Conservation (phyloP, 345 rosid species). For the Erysimum cheiranthoides region DNA sequence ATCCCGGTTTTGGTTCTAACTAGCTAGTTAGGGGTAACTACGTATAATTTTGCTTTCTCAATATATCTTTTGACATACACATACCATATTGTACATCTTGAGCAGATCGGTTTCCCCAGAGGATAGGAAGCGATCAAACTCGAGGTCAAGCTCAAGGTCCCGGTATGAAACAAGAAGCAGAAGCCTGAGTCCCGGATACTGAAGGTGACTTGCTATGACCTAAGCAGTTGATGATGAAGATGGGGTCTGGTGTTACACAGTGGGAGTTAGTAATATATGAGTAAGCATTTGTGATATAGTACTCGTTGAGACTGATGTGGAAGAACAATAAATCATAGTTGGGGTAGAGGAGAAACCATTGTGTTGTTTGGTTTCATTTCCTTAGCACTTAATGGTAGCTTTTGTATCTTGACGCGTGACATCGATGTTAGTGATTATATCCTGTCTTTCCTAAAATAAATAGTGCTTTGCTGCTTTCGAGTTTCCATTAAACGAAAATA, state of each 20-base stretch:
- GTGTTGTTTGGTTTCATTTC: slow-evolving; percentile 3
- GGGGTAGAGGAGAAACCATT: neutral
- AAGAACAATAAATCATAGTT: slow-evolving; percentile 8
- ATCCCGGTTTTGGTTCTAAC: neutral
- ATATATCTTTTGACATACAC: neutral
- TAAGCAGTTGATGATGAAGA: slow-evolving; percentile 11
- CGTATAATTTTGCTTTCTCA: neutral
- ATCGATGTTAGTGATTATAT: neutral
- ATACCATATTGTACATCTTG: neutral
- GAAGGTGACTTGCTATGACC: slow-evolving; percentile 42
- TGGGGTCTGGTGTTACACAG: slow-evolving; percentile 7
- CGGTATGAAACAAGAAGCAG: slow-evolving; percentile 58
- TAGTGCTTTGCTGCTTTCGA: neutral
- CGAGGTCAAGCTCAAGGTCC: slow-evolving; percentile 67
- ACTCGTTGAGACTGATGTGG: slow-evolving; percentile 12
- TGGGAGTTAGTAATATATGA: slow-evolving; percentile 3
- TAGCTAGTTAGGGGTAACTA: neutral
- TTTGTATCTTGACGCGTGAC: neutral
- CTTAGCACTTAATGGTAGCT: neutral
- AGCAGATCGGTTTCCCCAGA: slow-evolving; percentile 71
- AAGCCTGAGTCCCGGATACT: slow-evolving; percentile 50
- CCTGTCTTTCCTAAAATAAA: neutral
- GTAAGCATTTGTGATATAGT: slow-evolving; percentile 11
- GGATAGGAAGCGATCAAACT: slow-evolving; percentile 55
- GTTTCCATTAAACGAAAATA: neutral